Evolutionary conservation across 148 eudicot species (phyloP), one percentile per base, ranked within the genome.

Genomic region (Camellia sinensis): DNA sequence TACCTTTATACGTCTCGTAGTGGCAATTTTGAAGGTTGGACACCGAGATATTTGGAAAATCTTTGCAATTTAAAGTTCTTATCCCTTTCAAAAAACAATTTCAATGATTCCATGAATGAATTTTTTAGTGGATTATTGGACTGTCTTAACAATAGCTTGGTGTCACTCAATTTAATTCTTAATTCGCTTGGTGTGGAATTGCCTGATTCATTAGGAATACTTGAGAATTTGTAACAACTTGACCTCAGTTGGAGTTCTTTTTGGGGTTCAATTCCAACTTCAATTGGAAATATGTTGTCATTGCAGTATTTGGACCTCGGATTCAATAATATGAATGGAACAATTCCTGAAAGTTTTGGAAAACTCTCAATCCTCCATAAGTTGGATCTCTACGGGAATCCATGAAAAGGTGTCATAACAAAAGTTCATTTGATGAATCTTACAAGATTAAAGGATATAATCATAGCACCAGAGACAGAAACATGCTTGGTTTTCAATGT

Each of bases 301-400:
- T 73, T 82, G 60, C 44, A 66, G 66, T 7, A 37, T 17, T 65
- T 85, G 17, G 29, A 70, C 48, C 59, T 85, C 3, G 44, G 68
- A 0, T 15, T 41, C 56, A 43, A 21, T 61, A 3, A 52, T 3
- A 44, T 84, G 2, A 22, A 40, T 13, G 86, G 83, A 10, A 0
- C n/a, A 8, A 64, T 85, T 5, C 69, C 81, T n/a, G 40, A 63
- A 63, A 63, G 14, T 15, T 29, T 63, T 80, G 21, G 73, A 64
- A 59, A 69, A 85, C 87, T 85, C 81, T 76, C 88, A 10, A 53
- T 70, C 8, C 69, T 83, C 21, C 3, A 18, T 0, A 0, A 4
- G 1, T 73, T 85, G 22, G 59, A 71, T n/a, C 71, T 85, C 14
- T 50, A 45, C 15, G 6, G 1, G 52, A 82, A 85, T 63, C 7